Conservation (phyloP, 495 filamentous ascomycete genomes). For the Acidomyces sp. region DNA sequence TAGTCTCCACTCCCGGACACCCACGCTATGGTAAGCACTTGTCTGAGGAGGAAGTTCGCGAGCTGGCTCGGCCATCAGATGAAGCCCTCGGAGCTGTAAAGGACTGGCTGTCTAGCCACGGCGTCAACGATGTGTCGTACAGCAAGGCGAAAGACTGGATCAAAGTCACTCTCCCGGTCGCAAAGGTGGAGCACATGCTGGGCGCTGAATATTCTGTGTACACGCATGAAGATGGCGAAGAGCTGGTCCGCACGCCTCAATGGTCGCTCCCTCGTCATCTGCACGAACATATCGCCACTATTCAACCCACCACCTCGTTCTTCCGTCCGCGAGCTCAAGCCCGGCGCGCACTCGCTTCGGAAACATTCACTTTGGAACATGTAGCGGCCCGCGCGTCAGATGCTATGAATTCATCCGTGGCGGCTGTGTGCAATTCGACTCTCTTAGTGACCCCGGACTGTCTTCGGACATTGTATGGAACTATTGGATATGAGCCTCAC, state of each 20-base stretch:
- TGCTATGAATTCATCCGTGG: neutral
- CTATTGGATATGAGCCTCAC: constrained; percentile 35
- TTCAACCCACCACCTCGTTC: constrained; percentile 57
- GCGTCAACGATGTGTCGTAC: constrained; percentile 22
- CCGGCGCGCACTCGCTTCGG: neutral
- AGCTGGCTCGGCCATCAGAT: constrained; percentile 26
- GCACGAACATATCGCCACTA: constrained; percentile 43
- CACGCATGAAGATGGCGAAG: constrained; percentile 28
- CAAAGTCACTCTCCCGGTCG: constrained; percentile 27
- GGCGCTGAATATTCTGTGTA: constrained; percentile 33
- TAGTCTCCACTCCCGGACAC: constrained; percentile 32
- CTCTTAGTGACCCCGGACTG: constrained; percentile 39
- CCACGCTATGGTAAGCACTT: constrained; percentile 27
- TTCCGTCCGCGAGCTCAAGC: constrained; percentile 15
- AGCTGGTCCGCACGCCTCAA: constrained; percentile 28
- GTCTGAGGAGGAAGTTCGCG: constrained; percentile 26
- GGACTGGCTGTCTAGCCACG: constrained; percentile 32
- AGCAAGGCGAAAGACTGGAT: constrained; percentile 33
- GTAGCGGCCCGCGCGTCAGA: neutral
- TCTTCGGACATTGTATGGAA: constrained; percentile 40
- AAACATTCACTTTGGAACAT: neutral
- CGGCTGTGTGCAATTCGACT: neutral
- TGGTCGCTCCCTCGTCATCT: constrained; percentile 42
- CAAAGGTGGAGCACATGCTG: constrained; percentile 27
- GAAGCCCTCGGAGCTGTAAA: constrained; percentile 26